Base-by-base conservation (phyloP, 202 grass and related monocot species). In the Eragrostis tef region DNA sequence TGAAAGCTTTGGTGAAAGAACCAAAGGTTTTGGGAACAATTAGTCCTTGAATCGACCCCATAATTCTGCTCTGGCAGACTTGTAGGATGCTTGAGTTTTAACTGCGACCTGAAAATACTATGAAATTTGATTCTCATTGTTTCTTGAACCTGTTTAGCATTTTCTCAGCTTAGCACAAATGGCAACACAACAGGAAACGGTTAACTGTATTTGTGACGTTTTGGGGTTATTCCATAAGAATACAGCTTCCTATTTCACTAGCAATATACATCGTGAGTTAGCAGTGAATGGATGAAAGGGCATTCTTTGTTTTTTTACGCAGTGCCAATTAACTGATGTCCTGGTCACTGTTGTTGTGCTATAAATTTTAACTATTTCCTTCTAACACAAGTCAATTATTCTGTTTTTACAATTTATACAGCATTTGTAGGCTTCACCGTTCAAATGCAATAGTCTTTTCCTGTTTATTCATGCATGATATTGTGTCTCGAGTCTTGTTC, bases 351-450 rank as follows among this genome's bases (percentile, higher is more conserved):
- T 67, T 67, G 1, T 53, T 60, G 20, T 44, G 44, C 16, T 80
- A 43, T 11, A 2, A 34, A n/a, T 73, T 51, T 7, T 21, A 42
- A 73, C 26, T 6, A 52, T 67, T 73, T 61, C 9, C 50, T 54
- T 41, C 34, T 2, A 27, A 20, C 49, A 62, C 22, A 3, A 71
- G 44, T 42, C 52, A 42, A 41, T 11, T 57, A n/a, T 19, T 29
- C 1, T 49, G 43, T 2, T 64, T 79, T 43, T 36, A 9, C 34
- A 75, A 26, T 56, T 75, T 9, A 27, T 78, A 64, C 16, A 19
- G 2, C 12, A 67, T 81, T 68, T 84, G 46, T 86, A 77, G 48
- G 26, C 6, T 52, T 48, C 24, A 79, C 22, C 11, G 48, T 83
- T 69, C 52, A 11, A 17, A 17, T 71, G 21, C 36, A 63, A 12